These are phyloP conservation scores for Dothiorella sarmentorum DNA, from an alignment of 2,329 filamentous ascomycete species.

Conservation along the genomic window DNA sequence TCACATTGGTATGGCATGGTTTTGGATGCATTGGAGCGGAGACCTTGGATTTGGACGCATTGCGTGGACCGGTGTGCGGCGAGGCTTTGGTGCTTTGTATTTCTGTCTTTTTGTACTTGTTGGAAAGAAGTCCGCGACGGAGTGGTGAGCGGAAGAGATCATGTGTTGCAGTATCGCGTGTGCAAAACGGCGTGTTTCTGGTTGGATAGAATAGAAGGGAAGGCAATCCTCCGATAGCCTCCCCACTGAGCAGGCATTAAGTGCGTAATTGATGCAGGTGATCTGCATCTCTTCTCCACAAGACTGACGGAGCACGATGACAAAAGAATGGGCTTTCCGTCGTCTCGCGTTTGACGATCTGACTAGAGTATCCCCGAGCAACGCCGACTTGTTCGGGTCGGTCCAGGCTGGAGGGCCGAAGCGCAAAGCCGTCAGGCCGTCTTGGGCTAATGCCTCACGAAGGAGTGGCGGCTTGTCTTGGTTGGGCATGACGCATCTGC, in stretches of 20 bases:
- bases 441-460: constrained; percentile 5
- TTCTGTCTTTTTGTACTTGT: not conserved
- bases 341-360: constrained; percentile 10
- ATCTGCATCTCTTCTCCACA: constrained; percentile 12
- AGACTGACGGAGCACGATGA: constrained; percentile 5
- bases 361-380: not conserved
- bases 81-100: not conserved
- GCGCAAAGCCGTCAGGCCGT: not conserved
- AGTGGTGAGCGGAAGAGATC: not conserved
- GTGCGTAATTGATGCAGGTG: constrained; percentile 10
- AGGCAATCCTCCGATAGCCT: not conserved
- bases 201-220: constrained; percentile 9
- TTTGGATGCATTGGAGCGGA: not conserved
- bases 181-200: constrained; percentile 1
- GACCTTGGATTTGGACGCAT: not conserved
- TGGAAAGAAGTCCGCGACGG: not conserved
- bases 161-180: not conserved
- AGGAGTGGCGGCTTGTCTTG: not conserved
- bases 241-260: constrained; percentile 1
- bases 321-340: not conserved
- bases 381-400: constrained; percentile 8
- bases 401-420: constrained; percentile 1
- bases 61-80: not conserved
- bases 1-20: not conserved
- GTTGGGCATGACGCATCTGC: constrained; percentile 4